Evolutionary conservation across 2,329 filamentous ascomycete genomes (phyloP), one percentile per base, ranked within the genome.

Genomic region (Aureobasidium musti): DNA sequence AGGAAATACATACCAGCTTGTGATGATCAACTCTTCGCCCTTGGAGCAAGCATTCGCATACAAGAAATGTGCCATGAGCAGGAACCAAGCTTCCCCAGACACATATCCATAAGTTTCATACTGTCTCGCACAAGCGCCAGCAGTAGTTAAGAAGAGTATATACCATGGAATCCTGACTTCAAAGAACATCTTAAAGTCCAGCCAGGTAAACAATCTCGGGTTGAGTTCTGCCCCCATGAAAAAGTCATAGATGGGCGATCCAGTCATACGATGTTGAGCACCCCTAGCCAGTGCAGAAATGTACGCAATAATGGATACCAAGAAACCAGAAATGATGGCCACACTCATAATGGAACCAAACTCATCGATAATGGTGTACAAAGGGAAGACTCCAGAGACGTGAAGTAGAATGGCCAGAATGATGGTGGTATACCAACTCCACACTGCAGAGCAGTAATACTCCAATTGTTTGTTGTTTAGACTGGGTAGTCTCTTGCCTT

Each of bases 121-220:
- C 77, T 96, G 91, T 69, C 89, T 87, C 43, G 89, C 86, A 53
- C 90, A 90, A 14, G 90, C 85, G 52, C 87, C 91, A 67, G 88
- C 82, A 68, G 87, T 88, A 28, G 93, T 81, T 66, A 91, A 85
- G 71, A 94, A 87, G 33, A 96, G 83, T 69, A 94, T 91, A 77
- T 88, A 95, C 91, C 91, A 96, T 49, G 91, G 91, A 71, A 96
- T 84, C 72, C 91, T 88, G 67, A 96, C 91, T 77, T 95, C 91
- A 72, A 90, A 92, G 79, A 95, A 95, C 90, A 93, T 93, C 80
- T 93, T 93, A 80, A 92, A 90, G 77, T 93, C 90, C 60, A 93
- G 78, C 68, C 91, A 87, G 59, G 87, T 88, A 73, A 96, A 63
- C 11, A 63, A 84, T 69, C 90, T 84, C 3, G 90, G 90, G 79